Percentiles rank a stretch among this genome's conserved stretches.
These are phyloP conservation scores for Glutinoglossum americanum DNA, from an alignment of 495 filamentous ascomycete species.

Conservation along the genomic window DNA sequence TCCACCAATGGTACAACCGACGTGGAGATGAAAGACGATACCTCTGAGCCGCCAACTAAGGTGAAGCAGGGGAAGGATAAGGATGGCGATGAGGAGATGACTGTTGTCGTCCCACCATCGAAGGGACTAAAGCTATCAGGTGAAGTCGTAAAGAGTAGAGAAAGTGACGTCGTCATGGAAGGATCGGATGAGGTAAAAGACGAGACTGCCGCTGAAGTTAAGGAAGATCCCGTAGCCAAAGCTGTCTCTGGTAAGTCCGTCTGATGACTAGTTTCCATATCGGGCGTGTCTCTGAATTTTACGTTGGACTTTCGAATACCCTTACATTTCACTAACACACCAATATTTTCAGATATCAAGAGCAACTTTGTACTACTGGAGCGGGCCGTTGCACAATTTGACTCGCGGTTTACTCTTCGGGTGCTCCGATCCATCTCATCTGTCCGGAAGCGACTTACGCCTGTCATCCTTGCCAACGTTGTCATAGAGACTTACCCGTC, in stretches of 20 bases:
- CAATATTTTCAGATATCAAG: slow-evolving; percentile 52
- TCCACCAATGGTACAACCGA: slow-evolving; percentile 42
- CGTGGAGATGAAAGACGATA: slow-evolving; percentile 65
- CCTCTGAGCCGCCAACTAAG: slow-evolving; percentile 29
- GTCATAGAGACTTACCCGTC: slow-evolving; percentile 58
- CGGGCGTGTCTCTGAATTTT: slow-evolving; percentile 3
- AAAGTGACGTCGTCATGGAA: slow-evolving; percentile 59
- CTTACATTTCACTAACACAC: background rate
- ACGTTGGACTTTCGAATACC: background rate
- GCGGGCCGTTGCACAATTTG: slow-evolving; percentile 79
- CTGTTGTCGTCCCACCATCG: slow-evolving; percentile 61
- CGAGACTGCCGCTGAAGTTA: slow-evolving; percentile 28
- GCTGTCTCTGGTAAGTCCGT: slow-evolving; percentile 33
- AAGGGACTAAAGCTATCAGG: slow-evolving; percentile 46
- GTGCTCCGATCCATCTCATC: slow-evolving; percentile 89
- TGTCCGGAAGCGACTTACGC: slow-evolving; percentile 71
- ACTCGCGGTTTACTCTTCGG: slow-evolving; percentile 81
- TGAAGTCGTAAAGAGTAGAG: slow-evolving; percentile 34
- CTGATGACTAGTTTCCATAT: slow-evolving; percentile 12
- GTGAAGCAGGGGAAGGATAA: slow-evolving; percentile 38
- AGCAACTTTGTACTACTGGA: slow-evolving; percentile 79
- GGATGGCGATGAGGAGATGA: slow-evolving; percentile 68
- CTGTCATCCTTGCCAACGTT: slow-evolving; percentile 58
- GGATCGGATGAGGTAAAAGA: slow-evolving; percentile 27
- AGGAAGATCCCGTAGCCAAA: slow-evolving; percentile 36